phyloP scores from a whole-genome alignment of 805 yeast genomes.

The Lipomyces chichibuensis region DNA sequence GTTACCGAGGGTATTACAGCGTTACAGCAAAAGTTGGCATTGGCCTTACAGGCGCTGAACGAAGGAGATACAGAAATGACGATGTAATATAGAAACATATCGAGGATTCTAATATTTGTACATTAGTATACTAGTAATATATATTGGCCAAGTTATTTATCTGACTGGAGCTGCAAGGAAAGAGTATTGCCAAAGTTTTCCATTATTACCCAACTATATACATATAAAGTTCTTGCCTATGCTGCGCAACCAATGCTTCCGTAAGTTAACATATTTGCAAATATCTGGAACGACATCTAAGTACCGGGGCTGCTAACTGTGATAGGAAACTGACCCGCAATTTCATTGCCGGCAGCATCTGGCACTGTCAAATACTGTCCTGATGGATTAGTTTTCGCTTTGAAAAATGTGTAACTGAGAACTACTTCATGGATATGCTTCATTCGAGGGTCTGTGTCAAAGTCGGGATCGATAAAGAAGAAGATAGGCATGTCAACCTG shows the following conservation, averaged over 20 bases:
- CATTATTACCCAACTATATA: neutral
- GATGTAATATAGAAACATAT: slow-evolving; percentile 10
- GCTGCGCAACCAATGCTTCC: neutral
- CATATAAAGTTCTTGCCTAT: neutral
- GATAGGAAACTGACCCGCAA: slow-evolving; percentile 1
- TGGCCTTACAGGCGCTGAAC: slow-evolving; percentile 68
- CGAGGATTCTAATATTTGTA: neutral
- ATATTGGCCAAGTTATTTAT: neutral
- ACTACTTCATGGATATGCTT: slow-evolving; percentile 83
- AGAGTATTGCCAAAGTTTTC: neutral
- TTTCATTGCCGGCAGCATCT: neutral
- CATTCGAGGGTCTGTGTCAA: slow-evolving; percentile 90
- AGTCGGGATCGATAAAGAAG: slow-evolving; percentile 95
- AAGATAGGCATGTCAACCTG: slow-evolving; percentile 99
- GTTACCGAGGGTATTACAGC: slow-evolving; percentile 82
- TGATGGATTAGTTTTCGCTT: slow-evolving; percentile 11
- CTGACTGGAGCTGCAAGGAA: neutral
- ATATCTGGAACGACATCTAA: neutral
- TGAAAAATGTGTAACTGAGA: slow-evolving; percentile 90
- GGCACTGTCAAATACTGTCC: slow-evolving; percentile 6
- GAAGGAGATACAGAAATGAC: slow-evolving; percentile 36
- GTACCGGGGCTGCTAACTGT: neutral
- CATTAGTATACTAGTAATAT: neutral
- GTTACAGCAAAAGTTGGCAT: slow-evolving; percentile 87
- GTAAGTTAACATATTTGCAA: slow-evolving; percentile 1